phyloP scores from a whole-genome alignment of 1,139 yeast species.

The Entelexis paramagnoliae region DNA sequence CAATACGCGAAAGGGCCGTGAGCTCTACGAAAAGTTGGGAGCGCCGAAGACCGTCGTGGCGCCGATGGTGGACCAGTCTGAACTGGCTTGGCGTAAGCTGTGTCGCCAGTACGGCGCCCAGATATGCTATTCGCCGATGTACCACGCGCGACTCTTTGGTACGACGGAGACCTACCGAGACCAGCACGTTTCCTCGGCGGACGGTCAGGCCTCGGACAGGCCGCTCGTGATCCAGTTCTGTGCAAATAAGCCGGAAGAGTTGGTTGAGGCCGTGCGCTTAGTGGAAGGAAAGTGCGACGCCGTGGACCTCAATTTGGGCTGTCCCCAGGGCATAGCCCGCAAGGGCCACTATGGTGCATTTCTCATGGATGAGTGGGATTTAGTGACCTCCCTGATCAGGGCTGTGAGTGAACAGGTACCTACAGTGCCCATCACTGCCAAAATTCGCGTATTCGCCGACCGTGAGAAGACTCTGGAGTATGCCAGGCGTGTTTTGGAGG shows the following conservation, averaged over 20 bases:
- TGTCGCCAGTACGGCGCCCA: slow-evolving; percentile 88
- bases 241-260: slow-evolving; percentile 83
- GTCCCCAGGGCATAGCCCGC: slow-evolving; percentile 95
- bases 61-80: slow-evolving; percentile 98
- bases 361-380: slow-evolving; percentile 93
- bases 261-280: slow-evolving; percentile 68
- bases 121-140: slow-evolving; percentile 92
- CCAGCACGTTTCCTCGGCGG: slow-evolving; percentile 64
- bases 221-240: slow-evolving; percentile 91
- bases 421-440: slow-evolving; percentile 89
- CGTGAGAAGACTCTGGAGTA: slow-evolving; percentile 74
- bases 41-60: slow-evolving; percentile 80
- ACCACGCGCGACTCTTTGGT: slow-evolving; percentile 84
- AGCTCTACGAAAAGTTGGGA: slow-evolving; percentile 58
- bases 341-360: slow-evolving; percentile 95
- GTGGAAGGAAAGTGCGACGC: slow-evolving; percentile 87
- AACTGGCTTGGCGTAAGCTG: slow-evolving; percentile 86
- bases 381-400: slow-evolving; percentile 59
- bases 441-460: slow-evolving; percentile 82
- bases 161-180: slow-evolving; percentile 69
- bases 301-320: slow-evolving; percentile 87
- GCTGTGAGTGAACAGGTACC: slow-evolving; percentile 58
- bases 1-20: slow-evolving; percentile 43
- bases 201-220: slow-evolving; percentile 65
- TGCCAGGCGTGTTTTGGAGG: slow-evolving; percentile 81